phyloP scores from a whole-genome alignment of 2,329 filamentous ascomycete species.

The Trichoderma sp. region DNA sequence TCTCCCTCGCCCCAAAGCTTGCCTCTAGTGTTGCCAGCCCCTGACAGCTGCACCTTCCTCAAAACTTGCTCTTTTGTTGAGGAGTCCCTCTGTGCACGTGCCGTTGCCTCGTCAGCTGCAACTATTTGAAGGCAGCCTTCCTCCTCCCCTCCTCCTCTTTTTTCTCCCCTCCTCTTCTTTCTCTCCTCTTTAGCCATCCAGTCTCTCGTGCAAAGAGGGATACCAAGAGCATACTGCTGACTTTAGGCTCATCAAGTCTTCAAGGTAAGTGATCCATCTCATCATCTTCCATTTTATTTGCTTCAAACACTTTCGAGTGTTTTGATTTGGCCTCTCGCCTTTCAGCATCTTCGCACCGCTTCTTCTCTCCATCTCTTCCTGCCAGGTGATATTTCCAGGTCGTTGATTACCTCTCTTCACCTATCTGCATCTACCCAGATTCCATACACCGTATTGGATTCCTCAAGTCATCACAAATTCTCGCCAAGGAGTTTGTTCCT shows the following conservation, averaged over 20 bases:
- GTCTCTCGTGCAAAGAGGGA: neutral
- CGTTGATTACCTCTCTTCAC: neutral
- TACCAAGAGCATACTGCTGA: neutral
- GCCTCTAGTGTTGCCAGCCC: neutral
- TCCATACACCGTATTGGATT: neutral
- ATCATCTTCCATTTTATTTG: neutral
- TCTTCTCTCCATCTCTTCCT: neutral
- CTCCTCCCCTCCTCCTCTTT: slow-evolving; percentile 1
- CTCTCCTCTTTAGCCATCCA: neutral
- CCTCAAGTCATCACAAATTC: neutral
- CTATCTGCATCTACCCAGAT: neutral
- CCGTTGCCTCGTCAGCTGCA: slow-evolving; percentile 29
- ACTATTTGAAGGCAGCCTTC: neutral
- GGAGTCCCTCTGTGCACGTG: neutral
- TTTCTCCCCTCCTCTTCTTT: neutral
- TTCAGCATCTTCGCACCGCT: no score
- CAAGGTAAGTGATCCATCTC: neutral
- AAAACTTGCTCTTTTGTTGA: neutral
- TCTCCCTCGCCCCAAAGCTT: neutral
- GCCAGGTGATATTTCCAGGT: neutral
- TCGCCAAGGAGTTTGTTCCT: neutral
- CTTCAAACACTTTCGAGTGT: neutral
- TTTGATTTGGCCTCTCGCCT: neutral
- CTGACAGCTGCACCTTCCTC: neutral
- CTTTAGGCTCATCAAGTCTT: neutral